Evolutionary conservation across 2,329 filamentous ascomycete species (phyloP).

Genomic region (Sporothrix protearum): DNA sequence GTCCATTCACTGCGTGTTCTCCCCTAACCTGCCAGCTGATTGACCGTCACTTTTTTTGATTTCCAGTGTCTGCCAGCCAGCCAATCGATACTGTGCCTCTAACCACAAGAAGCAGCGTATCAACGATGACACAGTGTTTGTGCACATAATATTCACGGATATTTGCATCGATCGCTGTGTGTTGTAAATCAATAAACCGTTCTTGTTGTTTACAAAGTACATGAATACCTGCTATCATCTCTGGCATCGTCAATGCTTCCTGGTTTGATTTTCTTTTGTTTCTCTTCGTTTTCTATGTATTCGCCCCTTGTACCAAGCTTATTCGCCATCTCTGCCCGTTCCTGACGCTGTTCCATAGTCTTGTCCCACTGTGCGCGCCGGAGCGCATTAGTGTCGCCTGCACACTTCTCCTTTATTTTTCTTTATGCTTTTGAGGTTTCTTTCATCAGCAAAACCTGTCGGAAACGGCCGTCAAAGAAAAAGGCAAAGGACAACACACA

Average conservation of each 20-base stretch:
- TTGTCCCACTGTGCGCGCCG: background rate
- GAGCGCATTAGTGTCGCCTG: background rate
- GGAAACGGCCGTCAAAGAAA: background rate
- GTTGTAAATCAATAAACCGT: too few species aligned
- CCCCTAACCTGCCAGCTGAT: background rate
- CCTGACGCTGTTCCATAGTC: constrained; percentile 3
- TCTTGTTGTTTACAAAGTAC: too few species aligned
- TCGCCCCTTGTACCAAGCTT: background rate
- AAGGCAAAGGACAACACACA: background rate
- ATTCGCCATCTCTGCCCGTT: background rate
- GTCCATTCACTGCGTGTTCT: background rate
- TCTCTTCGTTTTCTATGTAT: background rate
- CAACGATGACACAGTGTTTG: background rate
- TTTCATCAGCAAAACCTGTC: background rate
- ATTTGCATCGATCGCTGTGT: background rate
- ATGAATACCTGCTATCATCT: background rate
- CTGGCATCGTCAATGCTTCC: background rate
- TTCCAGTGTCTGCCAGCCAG: background rate
- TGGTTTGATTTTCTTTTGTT: background rate
- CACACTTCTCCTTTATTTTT: background rate
- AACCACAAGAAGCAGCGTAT: background rate
- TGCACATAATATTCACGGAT: background rate
- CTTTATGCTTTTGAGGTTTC: background rate
- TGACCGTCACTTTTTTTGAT: background rate
- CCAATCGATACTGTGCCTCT: background rate